Evolutionary conservation across 805 yeast genomes (phyloP).

Genomic region (Kregervanrija delftensis): DNA sequence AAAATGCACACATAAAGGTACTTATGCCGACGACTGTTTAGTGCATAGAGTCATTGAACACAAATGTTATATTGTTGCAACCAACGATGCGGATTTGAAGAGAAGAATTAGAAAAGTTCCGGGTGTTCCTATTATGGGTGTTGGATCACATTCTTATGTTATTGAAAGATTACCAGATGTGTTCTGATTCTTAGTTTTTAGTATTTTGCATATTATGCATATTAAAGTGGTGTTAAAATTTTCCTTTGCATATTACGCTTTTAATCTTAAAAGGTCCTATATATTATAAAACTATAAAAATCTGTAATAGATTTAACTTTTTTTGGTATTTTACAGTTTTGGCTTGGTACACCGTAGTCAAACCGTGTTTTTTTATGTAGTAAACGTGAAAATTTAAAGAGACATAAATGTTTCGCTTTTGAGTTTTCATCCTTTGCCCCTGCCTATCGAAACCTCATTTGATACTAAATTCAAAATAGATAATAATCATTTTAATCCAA

Average conservation of each 20-base stretch:
- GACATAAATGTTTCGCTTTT: no score
- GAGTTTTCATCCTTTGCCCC: no score
- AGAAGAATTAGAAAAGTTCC: conserved; percentile 93
- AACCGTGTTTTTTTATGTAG: no score
- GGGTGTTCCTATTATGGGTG: conserved; percentile 95
- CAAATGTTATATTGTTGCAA: conserved; percentile 94
- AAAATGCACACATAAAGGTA: conserved; percentile 89
- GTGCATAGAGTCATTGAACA: conserved; percentile 92
- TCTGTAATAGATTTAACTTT: background rate
- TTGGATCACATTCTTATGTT: conserved; percentile 87
- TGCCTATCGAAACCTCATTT: no score
- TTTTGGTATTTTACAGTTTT: background rate
- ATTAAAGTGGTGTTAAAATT: no score
- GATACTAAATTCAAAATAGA: no score
- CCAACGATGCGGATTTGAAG: conserved; percentile 95
- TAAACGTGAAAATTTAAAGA: no score
- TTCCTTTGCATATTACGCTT: background rate
- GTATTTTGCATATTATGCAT: no score
- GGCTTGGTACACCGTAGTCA: no score
- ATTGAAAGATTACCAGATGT: conserved; percentile 94
- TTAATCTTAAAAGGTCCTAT: conserved; percentile 1
- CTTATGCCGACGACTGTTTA: conserved; percentile 96
- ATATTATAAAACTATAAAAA: background rate
- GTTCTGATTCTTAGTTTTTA: conserved; percentile 32
- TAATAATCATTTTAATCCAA: background rate